Percentiles rank a stretch among this genome's conserved stretches.
These are phyloP conservation scores for Hyaloscypha bicolor DNA, from an alignment of 495 filamentous ascomycete species.

Conservation along the genomic window DNA sequence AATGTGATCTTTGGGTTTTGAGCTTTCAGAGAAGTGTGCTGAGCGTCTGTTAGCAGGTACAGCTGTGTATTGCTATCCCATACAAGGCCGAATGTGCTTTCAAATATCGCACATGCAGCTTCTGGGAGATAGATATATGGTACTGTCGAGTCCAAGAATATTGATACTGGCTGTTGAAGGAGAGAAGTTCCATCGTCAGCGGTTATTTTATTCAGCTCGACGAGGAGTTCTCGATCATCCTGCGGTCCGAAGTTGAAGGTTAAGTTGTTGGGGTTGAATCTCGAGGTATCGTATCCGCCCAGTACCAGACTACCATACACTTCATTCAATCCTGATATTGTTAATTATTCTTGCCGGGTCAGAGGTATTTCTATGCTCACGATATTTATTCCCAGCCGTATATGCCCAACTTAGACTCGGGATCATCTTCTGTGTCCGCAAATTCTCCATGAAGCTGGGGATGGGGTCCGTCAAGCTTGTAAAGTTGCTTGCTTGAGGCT, in stretches of 20 bases:
- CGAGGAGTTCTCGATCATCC: conserved; percentile 1
- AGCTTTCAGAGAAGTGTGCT: conserved; percentile 43
- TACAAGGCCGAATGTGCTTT: conserved; percentile 51
- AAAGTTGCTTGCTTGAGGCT: conserved; percentile 52
- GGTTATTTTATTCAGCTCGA: conserved; percentile 9
- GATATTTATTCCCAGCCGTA: conserved; percentile 49
- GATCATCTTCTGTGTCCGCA: conserved; percentile 48
- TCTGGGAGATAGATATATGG: conserved; percentile 58
- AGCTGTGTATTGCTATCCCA: conserved; percentile 47
- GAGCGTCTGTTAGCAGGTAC: conserved; percentile 52
- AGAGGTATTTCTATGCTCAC: not conserved
- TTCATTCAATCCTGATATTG: conserved; percentile 38
- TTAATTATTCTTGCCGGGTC: not conserved
- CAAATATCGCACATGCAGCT: conserved; percentile 53
- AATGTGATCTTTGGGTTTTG: conserved; percentile 54
- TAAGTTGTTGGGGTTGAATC: conserved; percentile 49
- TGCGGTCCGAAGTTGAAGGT: conserved; percentile 39
- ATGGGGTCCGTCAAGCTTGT: conserved; percentile 35
- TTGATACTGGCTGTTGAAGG: conserved; percentile 35
- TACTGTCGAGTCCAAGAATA: conserved; percentile 56
- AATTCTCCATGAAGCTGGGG: conserved; percentile 49
- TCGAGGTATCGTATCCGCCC: conserved; percentile 56
- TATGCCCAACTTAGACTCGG: conserved; percentile 58
- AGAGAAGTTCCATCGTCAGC: conserved; percentile 29
- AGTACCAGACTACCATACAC: conserved; percentile 55